Evolutionary conservation across 208 protist species (phyloP), one percentile per base, ranked within the genome.

Genomic region (Crithidia bombi): DNA sequence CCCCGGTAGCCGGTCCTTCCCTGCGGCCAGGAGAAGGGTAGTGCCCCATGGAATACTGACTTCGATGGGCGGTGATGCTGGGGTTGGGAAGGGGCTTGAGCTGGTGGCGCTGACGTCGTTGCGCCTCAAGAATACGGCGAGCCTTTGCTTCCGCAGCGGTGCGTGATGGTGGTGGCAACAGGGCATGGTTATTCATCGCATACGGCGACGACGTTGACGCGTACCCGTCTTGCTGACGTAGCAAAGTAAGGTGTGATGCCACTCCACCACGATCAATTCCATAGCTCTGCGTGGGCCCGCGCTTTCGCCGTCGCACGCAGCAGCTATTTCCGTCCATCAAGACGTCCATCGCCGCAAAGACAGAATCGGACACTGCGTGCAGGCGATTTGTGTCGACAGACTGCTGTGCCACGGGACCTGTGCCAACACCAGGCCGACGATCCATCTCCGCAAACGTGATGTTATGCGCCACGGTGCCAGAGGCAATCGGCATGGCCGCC

Each of bases 241-340:
- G 7, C 38, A 43, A 43, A 17, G 38, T 43, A 17, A 14, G 14
- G 38, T 7, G 38, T 43, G 7, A 17, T 43, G 38, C 38, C 38
- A 17, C 38, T 43, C 10, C 38, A 14, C 7, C 38, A 28, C 33
- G 33, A 39, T 3, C 7, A 28, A n/a, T 30, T 23, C 4, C 21
- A 55, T 51, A 7, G 39, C 43, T n/a, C 19, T 5, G n/a, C 21
- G n/a, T 19, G n/a, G 65, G 36, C 41, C n/a, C 33, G 11, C 59
- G 65, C 23, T 64, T 65, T 17, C 86, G 83, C n/a, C 66, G 79
- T 33, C 81, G 83, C 43, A 92, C 47, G 43, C 74, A 81, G 44
- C 76, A 78, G 55, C 78, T 83, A 56, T 94, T 94, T 15, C 86
- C 89, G 59, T 94, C 89, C 75, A 94, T 72, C 17, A 70, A 58